phyloP scores from a whole-genome alignment of 805 yeast species.

The Metschnikowia colocasiae region DNA sequence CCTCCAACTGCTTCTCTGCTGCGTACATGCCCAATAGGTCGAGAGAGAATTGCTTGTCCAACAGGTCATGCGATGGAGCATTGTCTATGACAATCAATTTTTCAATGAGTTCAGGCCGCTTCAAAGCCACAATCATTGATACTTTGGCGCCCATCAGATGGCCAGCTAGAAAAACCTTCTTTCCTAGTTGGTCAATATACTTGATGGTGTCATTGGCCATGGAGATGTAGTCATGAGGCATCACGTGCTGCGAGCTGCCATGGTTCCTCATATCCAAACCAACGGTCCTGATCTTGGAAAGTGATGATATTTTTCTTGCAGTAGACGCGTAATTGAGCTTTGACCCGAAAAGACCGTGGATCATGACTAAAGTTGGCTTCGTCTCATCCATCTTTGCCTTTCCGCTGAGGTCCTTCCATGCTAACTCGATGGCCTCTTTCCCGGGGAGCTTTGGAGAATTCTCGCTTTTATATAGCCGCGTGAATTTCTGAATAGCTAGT shows the following conservation, averaged over 20 bases:
- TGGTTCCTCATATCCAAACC: conserved; percentile 56
- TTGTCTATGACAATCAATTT: conserved; percentile 49
- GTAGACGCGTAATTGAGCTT: conserved; percentile 40
- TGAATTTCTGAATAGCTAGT: not conserved
- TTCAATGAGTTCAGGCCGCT: conserved; percentile 36
- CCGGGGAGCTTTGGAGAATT: conserved; percentile 1
- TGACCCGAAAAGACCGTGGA: conserved; percentile 58
- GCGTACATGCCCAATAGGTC: conserved; percentile 40
- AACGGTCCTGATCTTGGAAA: conserved; percentile 31
- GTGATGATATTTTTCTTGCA: conserved; percentile 31
- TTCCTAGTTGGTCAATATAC: conserved; percentile 26
- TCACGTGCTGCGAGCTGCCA: conserved; percentile 45
- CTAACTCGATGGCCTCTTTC: conserved; percentile 3
- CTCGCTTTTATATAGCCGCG: not conserved
- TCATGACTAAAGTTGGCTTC: conserved; percentile 37
- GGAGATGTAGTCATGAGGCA: conserved; percentile 43
- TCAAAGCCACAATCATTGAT: conserved; percentile 44
- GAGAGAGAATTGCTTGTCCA: conserved; percentile 32
- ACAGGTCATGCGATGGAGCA: conserved; percentile 38
- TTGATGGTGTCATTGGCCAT: conserved; percentile 42
- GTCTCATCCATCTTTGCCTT: conserved; percentile 7
- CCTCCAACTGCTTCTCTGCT: conserved; percentile 24
- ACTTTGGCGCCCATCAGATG: conserved; percentile 64
- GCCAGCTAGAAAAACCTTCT: conserved; percentile 35
- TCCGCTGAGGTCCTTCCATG: conserved; percentile 9